Evolutionary conservation across 1,284 basidiomycete genomes (phyloP), one percentile per base, ranked within the genome.

Genomic region (Tausonia pullulans): DNA sequence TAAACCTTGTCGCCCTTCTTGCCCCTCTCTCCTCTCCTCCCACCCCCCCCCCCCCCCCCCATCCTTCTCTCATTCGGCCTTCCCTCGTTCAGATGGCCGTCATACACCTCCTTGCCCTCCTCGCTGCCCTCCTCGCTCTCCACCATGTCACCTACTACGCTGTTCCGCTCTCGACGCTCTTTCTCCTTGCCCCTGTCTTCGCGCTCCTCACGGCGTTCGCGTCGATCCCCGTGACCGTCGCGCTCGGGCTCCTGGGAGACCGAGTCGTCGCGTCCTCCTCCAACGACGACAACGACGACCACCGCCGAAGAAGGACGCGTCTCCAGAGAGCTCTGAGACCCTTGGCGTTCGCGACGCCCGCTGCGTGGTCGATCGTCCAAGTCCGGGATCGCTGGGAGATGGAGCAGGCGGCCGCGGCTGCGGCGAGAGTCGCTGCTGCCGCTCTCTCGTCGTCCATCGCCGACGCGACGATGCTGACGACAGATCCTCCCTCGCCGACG

Each of bases 301-400:
- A 27, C 40, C 8, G 14, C 8, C 13, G 52, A 3, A 53, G 45
- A 13, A 39, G 9, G 40, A 49, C 49, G 4, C 74, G 74, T 49
- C 76, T 84, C 40, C 75, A 76, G 13, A 75, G 76, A 64, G 83
- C 85, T 0, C 83, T 87, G 10, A 81, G 82, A 49, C 87, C 87
- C 0, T 79, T 92, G 58, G 81, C 83, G 3, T 93, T 94, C 77
- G 89, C 89, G 6, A 90, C 89, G 1, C 87, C 89, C 11, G 90
- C 91, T 62, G 90, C 90, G 52, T 94, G 90, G 90, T 87, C 91
- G 71, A 88, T 86, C 0, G 86, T 90, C 52, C 79, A 88, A 55
- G 91, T 84, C 52, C 83, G 89, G 41, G 87, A 87, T 8, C 83
- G 86, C 72, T 94, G 90, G 90, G 88, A 85, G 79, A 71, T 79